phyloP scores from a whole-genome alignment of 2,329 filamentous ascomycete genomes.

The Aspergillus clavatus region DNA sequence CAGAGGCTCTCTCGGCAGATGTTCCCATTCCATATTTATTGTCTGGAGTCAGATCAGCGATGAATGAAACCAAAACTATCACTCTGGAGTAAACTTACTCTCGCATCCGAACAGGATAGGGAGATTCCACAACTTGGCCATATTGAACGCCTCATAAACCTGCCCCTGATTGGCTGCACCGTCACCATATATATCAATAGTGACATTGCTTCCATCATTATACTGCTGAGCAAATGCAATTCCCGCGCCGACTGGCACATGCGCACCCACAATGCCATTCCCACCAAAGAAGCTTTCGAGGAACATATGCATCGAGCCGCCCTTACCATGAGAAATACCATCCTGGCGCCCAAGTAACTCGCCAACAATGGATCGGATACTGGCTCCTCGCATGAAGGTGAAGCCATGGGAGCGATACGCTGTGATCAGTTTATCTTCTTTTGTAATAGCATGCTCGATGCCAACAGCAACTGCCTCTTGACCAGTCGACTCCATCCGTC shows the following conservation, averaged over 20 bases:
- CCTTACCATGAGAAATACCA: conserved; percentile 95
- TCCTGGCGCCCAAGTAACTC: conserved; percentile 88
- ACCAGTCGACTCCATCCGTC: conserved; percentile 95
- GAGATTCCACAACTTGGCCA: conserved; percentile 97
- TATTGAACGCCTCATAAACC: conserved; percentile 98
- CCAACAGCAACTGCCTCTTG: conserved; percentile 94
- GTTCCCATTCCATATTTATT: conserved; percentile 99
- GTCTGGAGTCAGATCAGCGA: conserved; percentile 52
- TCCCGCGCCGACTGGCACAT: conserved; percentile 91
- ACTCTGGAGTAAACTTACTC: conserved; percentile 66
- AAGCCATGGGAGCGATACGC: conserved; percentile 97
- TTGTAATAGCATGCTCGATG: conserved; percentile 88
- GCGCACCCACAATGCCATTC: conserved; percentile 95
- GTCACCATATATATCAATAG: conserved; percentile 86
- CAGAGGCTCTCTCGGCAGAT: conserved; percentile 85
- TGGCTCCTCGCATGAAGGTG: conserved; percentile 86
- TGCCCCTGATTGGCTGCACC: conserved; percentile 97
- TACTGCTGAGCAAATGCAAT: conserved; percentile 96
- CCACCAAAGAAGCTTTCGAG: conserved; percentile 91
- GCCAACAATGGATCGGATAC: conserved; percentile 83
- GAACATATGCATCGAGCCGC: conserved; percentile 99
- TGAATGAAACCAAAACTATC: not conserved
- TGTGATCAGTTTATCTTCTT: conserved; percentile 87
- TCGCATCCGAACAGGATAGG: conserved; percentile 93
- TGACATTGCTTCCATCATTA: conserved; percentile 72